Base-by-base conservation (phyloP, 768 basidiomycete genomes). In the Mrakia blollopis region DNA sequence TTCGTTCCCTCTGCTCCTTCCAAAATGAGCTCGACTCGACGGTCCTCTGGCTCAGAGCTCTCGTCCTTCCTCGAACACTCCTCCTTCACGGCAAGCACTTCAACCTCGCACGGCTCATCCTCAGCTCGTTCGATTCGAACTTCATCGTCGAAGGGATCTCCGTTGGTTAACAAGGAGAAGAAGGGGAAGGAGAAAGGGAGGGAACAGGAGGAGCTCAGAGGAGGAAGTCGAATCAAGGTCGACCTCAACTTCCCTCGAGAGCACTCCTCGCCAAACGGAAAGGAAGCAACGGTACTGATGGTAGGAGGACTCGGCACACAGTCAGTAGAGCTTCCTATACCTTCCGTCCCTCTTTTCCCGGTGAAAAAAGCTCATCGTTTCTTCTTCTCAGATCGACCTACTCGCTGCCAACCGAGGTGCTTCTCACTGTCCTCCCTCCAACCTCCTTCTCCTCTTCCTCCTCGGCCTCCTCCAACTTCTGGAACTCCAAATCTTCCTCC, bases 181-280 rank as follows among this genome's bases (percentile, higher is more conserved):
- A 68, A 68, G 65, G 65, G 37, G 32, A 68, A 68, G 65, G 65
- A 39, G 23, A 68, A 68, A 25, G 65, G 65, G 4, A 44, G 37
- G 65, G 65, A 68, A 23, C 18, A 39, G 9, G 32, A 65, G 35
- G 65, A 68, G 13, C 35, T 25, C 21, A 11, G 10, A 3, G 37
- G 37, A 37, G 25, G 65, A 7, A 39, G 39, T 32, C 16, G 65
- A 10, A 25, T 68, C 32, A 8, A 68, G 65, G 65, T 68, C 65
- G 25, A 41, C 18, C 23, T 68, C 14, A 21, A 0, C 65, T 68
- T 68, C 35, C 18, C 35, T 25, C 14, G 37, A 3, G 63, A 67
- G 3, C 21, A 23, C 28, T 37, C 63, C 0, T 67, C 63, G 2
- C 14, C 13, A 37, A 1, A 35, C 11, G 63, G 23, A 18, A 23